Conservation (phyloP, 129 eudicot genomes). For the Escallonia herrerae region DNA sequence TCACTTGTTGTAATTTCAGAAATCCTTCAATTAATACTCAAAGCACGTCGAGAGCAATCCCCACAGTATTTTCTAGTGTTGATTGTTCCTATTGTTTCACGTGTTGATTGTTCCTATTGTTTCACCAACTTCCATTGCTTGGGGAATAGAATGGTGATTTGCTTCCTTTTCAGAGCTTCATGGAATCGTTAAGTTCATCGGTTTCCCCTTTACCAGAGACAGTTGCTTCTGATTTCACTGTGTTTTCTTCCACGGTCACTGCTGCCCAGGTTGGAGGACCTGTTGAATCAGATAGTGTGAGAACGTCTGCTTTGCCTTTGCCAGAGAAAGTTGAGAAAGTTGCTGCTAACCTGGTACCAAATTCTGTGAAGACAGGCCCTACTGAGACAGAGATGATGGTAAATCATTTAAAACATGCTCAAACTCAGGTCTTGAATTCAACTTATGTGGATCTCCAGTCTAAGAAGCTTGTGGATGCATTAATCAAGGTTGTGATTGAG, state of each 20-base stretch:
- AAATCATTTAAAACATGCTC: conserved; percentile 26
- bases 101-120: too few species aligned
- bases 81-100: too few species aligned
- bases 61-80: too few species aligned
- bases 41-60: too few species aligned
- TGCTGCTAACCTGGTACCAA: neutral
- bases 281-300: neutral
- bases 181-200: conserved; percentile 15
- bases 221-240: conserved; percentile 12
- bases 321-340: too few species aligned
- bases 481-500: conserved; percentile 18
- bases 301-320: neutral
- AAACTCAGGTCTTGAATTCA: conserved; percentile 10
- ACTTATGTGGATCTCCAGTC: conserved; percentile 13
- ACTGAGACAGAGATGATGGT: conserved; percentile 28
- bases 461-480: conserved; percentile 25
- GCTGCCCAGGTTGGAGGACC: neutral
- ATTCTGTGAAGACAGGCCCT: conserved; percentile 1
- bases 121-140: too few species aligned
- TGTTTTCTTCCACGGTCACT: conserved; percentile 18
- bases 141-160: neutral
- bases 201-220: conserved; percentile 17
- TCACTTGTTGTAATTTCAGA: conserved; percentile 1
- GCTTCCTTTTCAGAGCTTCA: conserved; percentile 24
- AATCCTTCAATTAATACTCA: neutral